These are phyloP conservation scores for Aspergillus fijiensis DNA, from an alignment of 2,329 filamentous ascomycete genomes.

Conservation along the genomic window DNA sequence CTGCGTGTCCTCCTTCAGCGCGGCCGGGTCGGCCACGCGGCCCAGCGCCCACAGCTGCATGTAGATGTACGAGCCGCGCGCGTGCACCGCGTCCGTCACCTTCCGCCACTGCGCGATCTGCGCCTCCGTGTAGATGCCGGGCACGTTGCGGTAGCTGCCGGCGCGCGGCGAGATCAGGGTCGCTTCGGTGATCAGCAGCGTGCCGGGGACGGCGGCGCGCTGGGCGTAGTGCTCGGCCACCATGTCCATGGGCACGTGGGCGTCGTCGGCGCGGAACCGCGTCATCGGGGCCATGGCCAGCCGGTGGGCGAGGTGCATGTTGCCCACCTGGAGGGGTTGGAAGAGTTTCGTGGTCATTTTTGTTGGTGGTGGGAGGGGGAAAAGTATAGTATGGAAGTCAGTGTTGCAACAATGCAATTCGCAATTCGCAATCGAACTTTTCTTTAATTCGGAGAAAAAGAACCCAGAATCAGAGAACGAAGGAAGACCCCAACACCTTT, in stretches of 20 bases:
- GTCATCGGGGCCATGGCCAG: constrained; percentile 60
- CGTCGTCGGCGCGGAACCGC: constrained; percentile 52
- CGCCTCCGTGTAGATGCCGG: constrained; percentile 58
- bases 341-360: constrained; percentile 30
- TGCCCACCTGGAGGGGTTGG: constrained; percentile 44
- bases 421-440: too few species aligned
- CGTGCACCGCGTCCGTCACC: constrained; percentile 63
- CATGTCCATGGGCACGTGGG: constrained; percentile 49
- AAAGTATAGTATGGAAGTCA: too few species aligned
- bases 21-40: constrained; percentile 49
- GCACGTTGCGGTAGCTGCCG: constrained; percentile 53
- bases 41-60: constrained; percentile 64
- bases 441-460: too few species aligned
- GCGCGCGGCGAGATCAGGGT: constrained; percentile 51
- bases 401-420: too few species aligned
- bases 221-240: constrained; percentile 56
- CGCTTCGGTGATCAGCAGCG: constrained; percentile 60
- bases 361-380: neutral
- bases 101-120: constrained; percentile 62
- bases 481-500: neutral
- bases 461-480: too few species aligned
- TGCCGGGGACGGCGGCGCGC: constrained; percentile 53
- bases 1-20: constrained; percentile 18
- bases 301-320: constrained; percentile 44
- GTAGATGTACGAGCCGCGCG: constrained; percentile 61